Evolutionary conservation across 768 basidiomycete genomes (phyloP), one percentile per base, ranked within the genome.

Genomic region (Multifurca ochricompacta): DNA sequence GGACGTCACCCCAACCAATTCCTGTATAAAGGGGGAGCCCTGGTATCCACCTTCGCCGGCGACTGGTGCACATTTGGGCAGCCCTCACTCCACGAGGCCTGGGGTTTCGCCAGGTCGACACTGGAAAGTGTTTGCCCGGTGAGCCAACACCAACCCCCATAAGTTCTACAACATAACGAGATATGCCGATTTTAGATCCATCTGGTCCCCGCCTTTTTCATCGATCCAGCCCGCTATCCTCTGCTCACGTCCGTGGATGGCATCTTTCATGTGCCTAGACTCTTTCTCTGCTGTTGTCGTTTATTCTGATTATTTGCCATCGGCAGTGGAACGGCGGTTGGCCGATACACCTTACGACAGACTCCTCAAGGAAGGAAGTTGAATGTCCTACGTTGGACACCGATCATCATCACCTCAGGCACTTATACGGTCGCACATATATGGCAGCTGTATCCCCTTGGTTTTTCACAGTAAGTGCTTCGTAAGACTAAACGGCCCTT

Each of bases 391-490:
- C 51, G 42, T 60, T 69, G 3, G 73, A 75, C 36, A 71, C 74
- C 23, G 89, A 91, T 56, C 64, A 67, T 2, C 63, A 75, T 23
- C 83, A 87, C 64, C 69, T 86, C 46, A 59, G 77, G 73, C 73
- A 78, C 70, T 61, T 67, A 1, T 63, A 40, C 0, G 57, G 61
- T 7, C 56, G 67, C 47, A 65, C 69, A 9, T 79, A 77, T 59
- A 75, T 78, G 67, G 74, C 75, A 7, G 73, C 84, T 11, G 79
- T 85, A 21, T 81, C 85, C 4, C 84, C 88, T 16, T 82, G 83
- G 79, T 91, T 91, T 71, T 90, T 85, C 66, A 85, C 88, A 4
- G 72, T 69, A 46, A 55, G 59, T 21, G 23, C 27, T 19, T 44
- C n/a, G 34, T n/a, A 28, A 6, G 9, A 30, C 21, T n/a, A 36